Conservation (phyloP, 2,329 filamentous ascomycete genomes). For the Penicillium freii region DNA sequence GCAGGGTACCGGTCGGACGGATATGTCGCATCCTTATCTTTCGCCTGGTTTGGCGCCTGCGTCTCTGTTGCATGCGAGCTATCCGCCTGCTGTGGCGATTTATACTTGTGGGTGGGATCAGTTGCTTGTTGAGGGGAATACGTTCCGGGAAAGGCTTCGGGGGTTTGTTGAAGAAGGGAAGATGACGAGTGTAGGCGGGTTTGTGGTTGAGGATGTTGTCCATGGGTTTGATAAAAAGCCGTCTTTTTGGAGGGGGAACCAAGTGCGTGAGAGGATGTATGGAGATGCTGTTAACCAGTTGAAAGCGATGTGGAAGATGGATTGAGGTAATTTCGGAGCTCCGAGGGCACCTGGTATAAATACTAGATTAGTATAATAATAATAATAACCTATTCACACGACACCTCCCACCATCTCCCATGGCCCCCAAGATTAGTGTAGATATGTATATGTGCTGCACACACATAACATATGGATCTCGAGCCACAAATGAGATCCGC, state of each 20-base stretch:
- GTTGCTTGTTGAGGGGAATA: slow-evolving; percentile 21
- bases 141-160: slow-evolving; percentile 17
- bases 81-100: slow-evolving; percentile 16
- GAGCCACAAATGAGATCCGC: too few relatives aligned
- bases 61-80: slow-evolving; percentile 9
- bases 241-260: slow-evolving; percentile 15
- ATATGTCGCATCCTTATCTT: slow-evolving; percentile 21
- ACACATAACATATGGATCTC: too few relatives aligned
- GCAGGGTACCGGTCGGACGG: slow-evolving; percentile 2
- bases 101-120: slow-evolving; percentile 27
- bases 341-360: neutral
- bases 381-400: too few relatives aligned
- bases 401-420: too few relatives aligned
- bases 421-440: too few relatives aligned
- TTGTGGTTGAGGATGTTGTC: slow-evolving; percentile 14
- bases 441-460: too few relatives aligned
- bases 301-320: slow-evolving; percentile 17
- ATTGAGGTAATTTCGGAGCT: neutral
- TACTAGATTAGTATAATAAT: too few relatives aligned
- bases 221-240: slow-evolving; percentile 28
- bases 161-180: slow-evolving; percentile 12
- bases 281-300: slow-evolving; percentile 20
- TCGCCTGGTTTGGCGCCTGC: slow-evolving; percentile 19
- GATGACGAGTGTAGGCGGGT: slow-evolving; percentile 16
- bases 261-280: slow-evolving; percentile 17